Base-by-base conservation (phyloP, 2,329 filamentous ascomycete species). In the Cladosporium sp. region DNA sequence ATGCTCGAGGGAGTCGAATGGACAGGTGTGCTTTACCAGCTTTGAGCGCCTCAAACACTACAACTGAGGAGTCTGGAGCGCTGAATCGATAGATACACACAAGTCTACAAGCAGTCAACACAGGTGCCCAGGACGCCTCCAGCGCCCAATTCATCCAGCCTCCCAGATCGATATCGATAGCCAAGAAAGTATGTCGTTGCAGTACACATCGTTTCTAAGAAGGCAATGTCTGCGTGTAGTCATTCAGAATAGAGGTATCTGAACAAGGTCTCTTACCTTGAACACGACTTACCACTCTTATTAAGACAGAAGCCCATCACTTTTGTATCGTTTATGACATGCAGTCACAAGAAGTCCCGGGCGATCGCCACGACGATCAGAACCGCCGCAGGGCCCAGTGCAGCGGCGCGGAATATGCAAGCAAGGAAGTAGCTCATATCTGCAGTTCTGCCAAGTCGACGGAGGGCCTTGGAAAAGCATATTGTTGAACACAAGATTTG, bases 391-490 rank as follows among this genome's bases (percentile, higher is more conserved):
- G 40, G 40, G n/a, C 8, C 8, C n/a, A 46, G 40, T 0, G n/a
- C n/a, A 21, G 8, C 3, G 40, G n/a, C n/a, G 40, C 40, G n/a
- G 40, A 18, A 55, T 55, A 55, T 55, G 52, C 18, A 55, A n/a
- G 52, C 11, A 55, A 55, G 29, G 28, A 29, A 33, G 28, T 55
- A 55, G 52, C 52, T 55, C 52, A 33, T 11, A 31, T n/a, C 52
- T 55, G 29, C 52, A 21, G 52, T 55, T n/a, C 52, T 55, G 52
- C 52, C 52, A 55, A 55, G 52, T 33, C 28, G 31, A 18, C 16
- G n/a, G 14, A 21, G 29, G 26, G 26, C 52, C 31, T 31, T 55
- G 28, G 28, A 18, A 21, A 18, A 55, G 28, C 28, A 21, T 46
- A 12, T 46, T 46, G 40, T 46, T 46, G 40, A 46, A 11, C n/a